Evolutionary conservation across 495 filamentous ascomycete genomes (phyloP).

Genomic region (Aspergillus mulundensis): DNA sequence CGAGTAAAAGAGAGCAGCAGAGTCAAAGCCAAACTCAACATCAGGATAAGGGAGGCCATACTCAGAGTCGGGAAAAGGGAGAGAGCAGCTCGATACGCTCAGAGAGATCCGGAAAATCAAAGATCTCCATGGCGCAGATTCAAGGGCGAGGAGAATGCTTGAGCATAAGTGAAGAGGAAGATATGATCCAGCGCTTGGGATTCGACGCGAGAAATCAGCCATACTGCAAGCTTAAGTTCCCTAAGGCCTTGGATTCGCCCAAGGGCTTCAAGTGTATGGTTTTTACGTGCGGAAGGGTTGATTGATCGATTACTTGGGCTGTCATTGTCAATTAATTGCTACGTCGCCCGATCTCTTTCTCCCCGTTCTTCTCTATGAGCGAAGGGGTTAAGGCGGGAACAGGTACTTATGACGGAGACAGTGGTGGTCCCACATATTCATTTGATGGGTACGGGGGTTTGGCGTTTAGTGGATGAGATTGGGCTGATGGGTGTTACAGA

Average conservation of each 20-base stretch:
- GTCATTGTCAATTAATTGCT: too few relatives aligned
- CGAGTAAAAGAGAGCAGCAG: background rate
- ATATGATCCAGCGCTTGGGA: slow-evolving; percentile 1
- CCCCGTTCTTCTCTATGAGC: too few relatives aligned
- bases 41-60: background rate
- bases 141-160: too few relatives aligned
- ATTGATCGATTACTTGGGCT: slow-evolving; percentile 1
- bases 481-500: background rate
- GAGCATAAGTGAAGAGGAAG: background rate
- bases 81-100: background rate
- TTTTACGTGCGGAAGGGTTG: slow-evolving; percentile 11
- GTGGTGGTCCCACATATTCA: too few relatives aligned
- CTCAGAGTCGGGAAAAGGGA: background rate
- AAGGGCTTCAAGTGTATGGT: slow-evolving; percentile 22
- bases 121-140: too few relatives aligned
- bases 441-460: too few relatives aligned
- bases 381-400: too few relatives aligned
- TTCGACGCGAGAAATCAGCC: slow-evolving; percentile 19
- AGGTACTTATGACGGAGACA: too few relatives aligned
- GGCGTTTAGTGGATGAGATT: background rate
- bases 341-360: too few relatives aligned
- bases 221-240: slow-evolving; percentile 14
- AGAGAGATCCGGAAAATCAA: background rate
- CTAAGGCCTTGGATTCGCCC: slow-evolving; percentile 1
- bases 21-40: too few relatives aligned